Percentiles rank a stretch among this genome's conserved stretches.
These are phyloP conservation scores for Aspergillus ellipticus DNA, from an alignment of 495 filamentous ascomycete genomes.

Conservation along the genomic window DNA sequence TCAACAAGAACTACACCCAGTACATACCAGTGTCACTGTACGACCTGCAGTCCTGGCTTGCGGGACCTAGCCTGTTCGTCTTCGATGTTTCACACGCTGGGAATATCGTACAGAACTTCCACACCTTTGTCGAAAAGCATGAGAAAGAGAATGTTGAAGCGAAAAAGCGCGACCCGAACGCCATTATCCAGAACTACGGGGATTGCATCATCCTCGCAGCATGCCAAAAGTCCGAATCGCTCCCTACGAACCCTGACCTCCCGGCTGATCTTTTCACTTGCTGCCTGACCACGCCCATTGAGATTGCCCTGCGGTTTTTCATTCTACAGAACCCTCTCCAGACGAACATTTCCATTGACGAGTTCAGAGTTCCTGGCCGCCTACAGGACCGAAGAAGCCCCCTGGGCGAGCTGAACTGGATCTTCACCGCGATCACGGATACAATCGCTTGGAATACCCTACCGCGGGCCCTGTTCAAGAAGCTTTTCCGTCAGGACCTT, in stretches of 20 bases:
- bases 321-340: slow-evolving; percentile 87
- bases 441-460: slow-evolving; percentile 98
- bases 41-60: slow-evolving; percentile 93
- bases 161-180: slow-evolving; percentile 66
- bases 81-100: slow-evolving; percentile 97
- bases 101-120: slow-evolving; percentile 91
- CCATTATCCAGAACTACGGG: slow-evolving; percentile 62
- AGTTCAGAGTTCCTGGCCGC: slow-evolving; percentile 74
- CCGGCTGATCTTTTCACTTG: slow-evolving; percentile 96
- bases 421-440: slow-evolving; percentile 98
- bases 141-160: slow-evolving; percentile 77
- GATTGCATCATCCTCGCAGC: slow-evolving; percentile 92
- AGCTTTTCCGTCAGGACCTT: slow-evolving; percentile 95
- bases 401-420: slow-evolving; percentile 96
- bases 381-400: slow-evolving; percentile 92
- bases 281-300: slow-evolving; percentile 93
- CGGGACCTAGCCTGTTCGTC: slow-evolving; percentile 91
- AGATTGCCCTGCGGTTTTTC: slow-evolving; percentile 93
- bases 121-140: slow-evolving; percentile 90
- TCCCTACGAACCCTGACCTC: slow-evolving; percentile 93
- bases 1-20: slow-evolving; percentile 97
- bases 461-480: slow-evolving; percentile 85
- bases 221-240: slow-evolving; percentile 80
- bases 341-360: slow-evolving; percentile 67
- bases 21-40: slow-evolving; percentile 97